A percentile compares a stretch with the other conserved stretches of the same genome.
These are phyloP conservation scores for Solanum hybrid DNA, from an alignment of 305 asterid species.

Conservation along the genomic window DNA sequence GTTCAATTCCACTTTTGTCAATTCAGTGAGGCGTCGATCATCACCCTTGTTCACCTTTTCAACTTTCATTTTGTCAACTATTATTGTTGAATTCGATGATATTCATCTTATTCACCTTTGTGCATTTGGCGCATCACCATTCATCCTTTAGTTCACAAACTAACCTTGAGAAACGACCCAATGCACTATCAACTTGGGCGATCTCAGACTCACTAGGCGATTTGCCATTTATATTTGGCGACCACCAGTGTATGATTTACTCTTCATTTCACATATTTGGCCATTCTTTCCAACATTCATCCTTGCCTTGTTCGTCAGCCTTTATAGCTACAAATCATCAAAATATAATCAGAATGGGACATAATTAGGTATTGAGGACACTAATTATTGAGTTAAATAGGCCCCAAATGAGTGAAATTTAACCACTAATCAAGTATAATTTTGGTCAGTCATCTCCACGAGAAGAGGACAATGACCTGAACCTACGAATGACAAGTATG, in stretches of 20 bases:
- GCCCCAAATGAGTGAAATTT: background rate
- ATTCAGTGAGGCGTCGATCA: background rate
- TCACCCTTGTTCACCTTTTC: background rate
- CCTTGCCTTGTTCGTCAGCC: background rate
- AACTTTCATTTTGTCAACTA: background rate
- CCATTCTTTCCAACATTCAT: background rate
- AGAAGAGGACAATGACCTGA: background rate
- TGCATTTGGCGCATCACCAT: background rate
- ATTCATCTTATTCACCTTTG: background rate
- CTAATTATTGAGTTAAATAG: background rate
- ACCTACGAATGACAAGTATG: background rate
- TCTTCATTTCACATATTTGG: background rate
- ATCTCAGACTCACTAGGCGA: background rate
- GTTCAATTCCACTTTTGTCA: background rate
- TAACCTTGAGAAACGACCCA: background rate
- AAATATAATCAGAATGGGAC: background rate
- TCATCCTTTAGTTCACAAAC: background rate
- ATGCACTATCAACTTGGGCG: background rate
- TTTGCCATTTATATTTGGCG: too few relatives aligned
- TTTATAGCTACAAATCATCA: background rate
- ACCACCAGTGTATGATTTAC: too few relatives aligned
- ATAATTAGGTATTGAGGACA: background rate
- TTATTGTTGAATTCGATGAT: background rate
- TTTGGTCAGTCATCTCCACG: background rate
- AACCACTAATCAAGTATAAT: background rate